phyloP scores from a whole-genome alignment of 768 basidiomycete species.

The Candolleomyces efflorescens region DNA sequence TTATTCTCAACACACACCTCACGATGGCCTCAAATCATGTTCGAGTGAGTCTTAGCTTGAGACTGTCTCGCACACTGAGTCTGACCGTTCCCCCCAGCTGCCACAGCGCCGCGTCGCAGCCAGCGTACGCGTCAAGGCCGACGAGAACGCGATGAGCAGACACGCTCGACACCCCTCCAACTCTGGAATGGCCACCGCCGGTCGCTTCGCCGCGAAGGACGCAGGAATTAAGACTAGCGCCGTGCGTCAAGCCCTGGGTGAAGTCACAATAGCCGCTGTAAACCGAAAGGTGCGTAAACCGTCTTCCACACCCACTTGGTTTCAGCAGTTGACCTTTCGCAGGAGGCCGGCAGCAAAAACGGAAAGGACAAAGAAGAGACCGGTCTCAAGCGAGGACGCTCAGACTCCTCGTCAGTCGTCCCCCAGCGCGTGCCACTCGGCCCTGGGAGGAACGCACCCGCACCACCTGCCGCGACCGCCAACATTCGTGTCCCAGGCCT shows the following conservation, averaged over 20 bases:
- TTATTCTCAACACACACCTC: conserved; percentile 17
- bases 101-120: conserved; percentile 64
- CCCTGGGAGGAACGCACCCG: conserved; percentile 46
- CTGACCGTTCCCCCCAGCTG: conserved; percentile 36
- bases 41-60: conserved; percentile 46
- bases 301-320: background rate
- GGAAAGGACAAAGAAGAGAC: conserved; percentile 70
- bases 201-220: conserved; percentile 49
- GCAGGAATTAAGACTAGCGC: conserved; percentile 49
- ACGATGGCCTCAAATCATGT: conserved; percentile 58
- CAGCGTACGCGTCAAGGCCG: conserved; percentile 59
- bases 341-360: conserved; percentile 49
- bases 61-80: conserved; percentile 7
- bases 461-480: conserved; percentile 38
- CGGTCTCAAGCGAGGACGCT: conserved; percentile 61
- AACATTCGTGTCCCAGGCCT: conserved; percentile 26
- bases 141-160: conserved; percentile 73
- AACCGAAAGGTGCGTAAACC: conserved; percentile 62
- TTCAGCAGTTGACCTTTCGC: conserved; percentile 3
- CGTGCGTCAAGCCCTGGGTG: conserved; percentile 71
- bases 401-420: conserved; percentile 55
- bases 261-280: conserved; percentile 75
- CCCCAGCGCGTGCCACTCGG: conserved; percentile 66
- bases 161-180: conserved; percentile 62
- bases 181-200: conserved; percentile 36